These are phyloP conservation scores for Dictyophora rubrovolvata DNA, from an alignment of 768 basidiomycete species.

Conservation along the genomic window DNA sequence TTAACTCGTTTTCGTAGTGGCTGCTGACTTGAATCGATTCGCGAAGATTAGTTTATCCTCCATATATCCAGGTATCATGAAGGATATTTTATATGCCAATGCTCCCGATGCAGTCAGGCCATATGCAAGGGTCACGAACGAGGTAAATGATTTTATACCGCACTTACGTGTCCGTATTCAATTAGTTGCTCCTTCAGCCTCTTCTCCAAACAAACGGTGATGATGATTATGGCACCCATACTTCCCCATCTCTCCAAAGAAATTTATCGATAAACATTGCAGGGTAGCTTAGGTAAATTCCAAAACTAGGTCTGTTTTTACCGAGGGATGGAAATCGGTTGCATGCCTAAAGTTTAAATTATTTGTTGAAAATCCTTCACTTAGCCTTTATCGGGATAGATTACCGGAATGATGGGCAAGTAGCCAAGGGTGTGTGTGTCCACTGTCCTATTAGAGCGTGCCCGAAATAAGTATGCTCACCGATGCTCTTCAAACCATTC, in stretches of 20 bases:
- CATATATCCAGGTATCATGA: constrained; percentile 67
- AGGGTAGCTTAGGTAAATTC: constrained; percentile 15
- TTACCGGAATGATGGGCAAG: too few relatives aligned
- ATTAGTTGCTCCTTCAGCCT: constrained; percentile 31
- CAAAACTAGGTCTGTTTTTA: constrained; percentile 51
- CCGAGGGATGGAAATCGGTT: constrained; percentile 53
- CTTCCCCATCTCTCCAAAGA: constrained; percentile 90
- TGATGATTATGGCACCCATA: constrained; percentile 69
- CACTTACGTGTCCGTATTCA: background rate
- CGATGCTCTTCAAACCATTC: too few relatives aligned
- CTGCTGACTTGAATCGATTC: too few relatives aligned
- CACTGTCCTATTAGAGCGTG: too few relatives aligned
- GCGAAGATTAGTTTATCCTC: too few relatives aligned
- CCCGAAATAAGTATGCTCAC: too few relatives aligned
- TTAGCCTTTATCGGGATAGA: too few relatives aligned
- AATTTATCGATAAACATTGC: constrained; percentile 38
- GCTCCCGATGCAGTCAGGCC: constrained; percentile 39
- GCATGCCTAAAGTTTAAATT: constrained; percentile 35
- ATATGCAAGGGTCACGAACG: constrained; percentile 42
- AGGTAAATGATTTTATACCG: background rate
- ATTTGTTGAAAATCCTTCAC: background rate
- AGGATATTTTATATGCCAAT: constrained; percentile 82
- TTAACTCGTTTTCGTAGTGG: too few relatives aligned
- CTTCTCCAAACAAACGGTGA: constrained; percentile 55
- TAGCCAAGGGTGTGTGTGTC: too few relatives aligned